Percentiles rank a stretch among this genome's conserved stretches.
Evolutionary conservation across 1,284 basidiomycete species (phyloP).

Genomic region (Fomitopsis palustris): DNA sequence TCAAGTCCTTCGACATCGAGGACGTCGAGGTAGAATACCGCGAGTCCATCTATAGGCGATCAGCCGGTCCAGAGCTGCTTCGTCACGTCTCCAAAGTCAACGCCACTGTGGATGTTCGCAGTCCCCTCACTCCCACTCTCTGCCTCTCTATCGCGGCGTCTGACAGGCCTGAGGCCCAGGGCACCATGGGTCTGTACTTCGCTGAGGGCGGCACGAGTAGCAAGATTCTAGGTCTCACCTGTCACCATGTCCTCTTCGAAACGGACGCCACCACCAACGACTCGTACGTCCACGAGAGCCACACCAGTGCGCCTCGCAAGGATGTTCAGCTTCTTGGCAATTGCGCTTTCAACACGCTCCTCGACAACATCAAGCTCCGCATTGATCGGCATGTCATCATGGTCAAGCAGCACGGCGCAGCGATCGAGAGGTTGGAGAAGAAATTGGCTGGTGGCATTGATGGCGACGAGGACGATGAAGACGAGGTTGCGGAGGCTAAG

Average conservation of each 20-base stretch:
- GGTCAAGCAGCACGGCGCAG: not conserved
- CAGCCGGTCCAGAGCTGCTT: slow-evolving; percentile 25
- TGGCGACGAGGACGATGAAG: slow-evolving; percentile 3
- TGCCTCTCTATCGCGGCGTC: slow-evolving; percentile 29
- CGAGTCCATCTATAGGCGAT: slow-evolving; percentile 26
- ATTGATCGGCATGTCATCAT: not conserved
- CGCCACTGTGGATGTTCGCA: slow-evolving; percentile 23
- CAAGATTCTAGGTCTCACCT: slow-evolving; percentile 20
- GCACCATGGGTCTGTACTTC: slow-evolving; percentile 10
- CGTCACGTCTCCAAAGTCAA: slow-evolving; percentile 14
- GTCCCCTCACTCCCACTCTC: slow-evolving; percentile 31
- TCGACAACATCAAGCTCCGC: slow-evolving; percentile 8
- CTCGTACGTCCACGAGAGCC: slow-evolving; percentile 6
- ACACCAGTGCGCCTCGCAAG: slow-evolving; percentile 1
- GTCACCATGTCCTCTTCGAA: slow-evolving; percentile 23
- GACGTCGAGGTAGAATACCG: slow-evolving; percentile 31
- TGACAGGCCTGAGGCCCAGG: slow-evolving; percentile 10
- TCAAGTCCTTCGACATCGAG: slow-evolving; percentile 14
- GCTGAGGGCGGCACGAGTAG: slow-evolving; percentile 17
- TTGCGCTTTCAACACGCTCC: slow-evolving; percentile 5
- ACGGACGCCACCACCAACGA: slow-evolving; percentile 10
- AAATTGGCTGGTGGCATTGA: not conserved
- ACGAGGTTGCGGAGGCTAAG: slow-evolving; percentile 8
- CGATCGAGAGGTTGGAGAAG: slow-evolving; percentile 6
- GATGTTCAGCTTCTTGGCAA: slow-evolving; percentile 12